A percentile compares a stretch with the other conserved stretches of the same genome.
phyloP scores from a whole-genome alignment of 1,284 basidiomycete species.

The Pseudozyma hubeiensis region DNA sequence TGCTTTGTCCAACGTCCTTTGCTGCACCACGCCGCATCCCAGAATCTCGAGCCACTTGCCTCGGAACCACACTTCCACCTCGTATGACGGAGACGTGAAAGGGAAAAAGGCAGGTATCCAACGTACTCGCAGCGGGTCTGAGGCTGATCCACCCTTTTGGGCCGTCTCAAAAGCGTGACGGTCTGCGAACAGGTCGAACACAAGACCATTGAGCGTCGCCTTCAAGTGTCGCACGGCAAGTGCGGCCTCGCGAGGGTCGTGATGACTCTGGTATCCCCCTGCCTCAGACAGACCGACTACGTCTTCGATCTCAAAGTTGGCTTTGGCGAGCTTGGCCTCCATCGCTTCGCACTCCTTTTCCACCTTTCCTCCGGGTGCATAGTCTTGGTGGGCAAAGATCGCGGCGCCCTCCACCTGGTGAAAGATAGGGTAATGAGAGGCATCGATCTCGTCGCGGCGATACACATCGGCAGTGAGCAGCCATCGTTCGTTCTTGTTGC shows the following conservation, averaged over 20 bases:
- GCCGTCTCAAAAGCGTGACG: constrained; percentile 68
- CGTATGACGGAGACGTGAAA: constrained; percentile 95
- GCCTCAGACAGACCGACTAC: constrained; percentile 76
- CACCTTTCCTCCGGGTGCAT: constrained; percentile 69
- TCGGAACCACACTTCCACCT: constrained; percentile 96
- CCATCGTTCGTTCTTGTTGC: constrained; percentile 81
- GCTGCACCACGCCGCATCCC: constrained; percentile 90
- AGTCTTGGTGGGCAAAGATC: constrained; percentile 74
- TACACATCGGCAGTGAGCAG: constrained; percentile 98
- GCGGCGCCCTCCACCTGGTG: constrained; percentile 98
- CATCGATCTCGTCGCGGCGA: constrained; percentile 96
- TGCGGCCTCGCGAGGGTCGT: constrained; percentile 72
- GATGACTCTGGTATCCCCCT: constrained; percentile 84
- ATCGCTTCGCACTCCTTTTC: constrained; percentile 76
- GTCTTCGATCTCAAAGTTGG: constrained; percentile 83
- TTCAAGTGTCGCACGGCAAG: constrained; percentile 88
- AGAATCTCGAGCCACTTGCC: constrained; percentile 98
- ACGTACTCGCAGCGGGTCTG: constrained; percentile 80
- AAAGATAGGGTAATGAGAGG: constrained; percentile 96
- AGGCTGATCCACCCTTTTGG: constrained; percentile 56
- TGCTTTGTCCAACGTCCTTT: constrained; percentile 86
- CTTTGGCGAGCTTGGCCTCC: constrained; percentile 68
- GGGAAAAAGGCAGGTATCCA: constrained; percentile 99
- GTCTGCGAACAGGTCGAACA: constrained; percentile 81
- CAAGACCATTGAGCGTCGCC: constrained; percentile 87